phyloP scores from a whole-genome alignment of 495 filamentous ascomycete species.

The Xylaria sp. region DNA sequence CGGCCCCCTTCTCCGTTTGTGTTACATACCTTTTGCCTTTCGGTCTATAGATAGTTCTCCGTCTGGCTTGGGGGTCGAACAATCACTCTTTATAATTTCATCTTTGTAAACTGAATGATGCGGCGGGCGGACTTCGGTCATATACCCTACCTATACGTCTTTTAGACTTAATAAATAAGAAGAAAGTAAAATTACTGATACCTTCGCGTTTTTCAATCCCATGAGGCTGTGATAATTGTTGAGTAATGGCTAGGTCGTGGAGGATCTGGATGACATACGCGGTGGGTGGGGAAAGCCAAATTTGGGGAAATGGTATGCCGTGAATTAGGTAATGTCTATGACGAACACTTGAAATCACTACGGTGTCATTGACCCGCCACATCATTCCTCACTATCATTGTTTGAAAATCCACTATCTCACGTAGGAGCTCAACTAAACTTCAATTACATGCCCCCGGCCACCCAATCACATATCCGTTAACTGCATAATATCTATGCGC shows the following conservation, averaged over 20 bases:
- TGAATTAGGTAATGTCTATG: neutral
- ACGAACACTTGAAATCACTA: neutral
- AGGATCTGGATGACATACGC: neutral
- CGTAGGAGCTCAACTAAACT: no score
- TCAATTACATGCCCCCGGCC: no score
- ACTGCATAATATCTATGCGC: neutral
- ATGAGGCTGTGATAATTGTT: neutral
- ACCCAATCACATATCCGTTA: no score
- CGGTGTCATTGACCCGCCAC: neutral
- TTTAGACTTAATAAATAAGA: conserved; percentile 47
- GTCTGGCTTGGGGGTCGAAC: conserved; percentile 37
- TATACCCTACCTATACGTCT: conserved; percentile 44
- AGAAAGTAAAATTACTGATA: conserved; percentile 36
- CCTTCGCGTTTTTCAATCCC: no score
- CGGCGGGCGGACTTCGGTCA: conserved; percentile 46
- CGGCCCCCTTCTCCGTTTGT: conserved; percentile 35
- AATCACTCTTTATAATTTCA: conserved; percentile 46
- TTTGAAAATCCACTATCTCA: no score
- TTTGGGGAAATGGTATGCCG: neutral
- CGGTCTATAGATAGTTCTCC: conserved; percentile 40
- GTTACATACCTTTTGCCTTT: conserved; percentile 41
- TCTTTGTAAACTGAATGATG: conserved; percentile 52
- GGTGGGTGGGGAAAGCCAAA: neutral
- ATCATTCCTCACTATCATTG: neutral
- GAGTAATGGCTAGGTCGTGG: no score